These are phyloP conservation scores for Bryoglossum gracile DNA, from an alignment of 495 filamentous ascomycete species.

Conservation along the genomic window DNA sequence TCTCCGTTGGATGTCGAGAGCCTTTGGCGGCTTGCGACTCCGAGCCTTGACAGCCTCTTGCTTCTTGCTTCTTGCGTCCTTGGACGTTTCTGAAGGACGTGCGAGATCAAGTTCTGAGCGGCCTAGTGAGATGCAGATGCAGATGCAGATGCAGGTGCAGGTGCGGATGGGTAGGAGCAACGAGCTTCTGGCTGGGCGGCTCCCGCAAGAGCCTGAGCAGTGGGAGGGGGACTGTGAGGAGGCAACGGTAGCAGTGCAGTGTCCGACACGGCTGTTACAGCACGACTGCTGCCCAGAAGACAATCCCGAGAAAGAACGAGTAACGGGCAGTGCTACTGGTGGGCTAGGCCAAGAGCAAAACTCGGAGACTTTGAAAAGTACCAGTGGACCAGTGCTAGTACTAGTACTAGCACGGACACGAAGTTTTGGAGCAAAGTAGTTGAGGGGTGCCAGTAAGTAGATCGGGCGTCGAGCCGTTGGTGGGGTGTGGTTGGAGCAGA, in stretches of 20 bases:
- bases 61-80: not conserved
- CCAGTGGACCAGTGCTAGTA: no score
- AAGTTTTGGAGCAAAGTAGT: no score
- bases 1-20: constrained; percentile 1
- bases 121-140: constrained; percentile 3
- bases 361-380: no score
- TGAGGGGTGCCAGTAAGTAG: no score
- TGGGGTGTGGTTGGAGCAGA: no score
- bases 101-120: not conserved
- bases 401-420: no score
- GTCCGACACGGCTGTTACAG: not conserved
- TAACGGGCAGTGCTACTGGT: no score
- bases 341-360: no score
- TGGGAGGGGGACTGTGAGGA: not conserved
- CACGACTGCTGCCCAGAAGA: no score
- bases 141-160: not conserved
- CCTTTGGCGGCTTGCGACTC: constrained; percentile 2
- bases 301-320: no score
- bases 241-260: not conserved
- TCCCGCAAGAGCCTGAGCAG: not conserved
- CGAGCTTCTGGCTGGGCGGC: no score
- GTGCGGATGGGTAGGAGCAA: not conserved
- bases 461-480: no score
- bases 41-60: constrained; percentile 6
- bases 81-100: constrained; percentile 12